Conservation (phyloP, 257 asterid species). For the Lycium barbarum region DNA sequence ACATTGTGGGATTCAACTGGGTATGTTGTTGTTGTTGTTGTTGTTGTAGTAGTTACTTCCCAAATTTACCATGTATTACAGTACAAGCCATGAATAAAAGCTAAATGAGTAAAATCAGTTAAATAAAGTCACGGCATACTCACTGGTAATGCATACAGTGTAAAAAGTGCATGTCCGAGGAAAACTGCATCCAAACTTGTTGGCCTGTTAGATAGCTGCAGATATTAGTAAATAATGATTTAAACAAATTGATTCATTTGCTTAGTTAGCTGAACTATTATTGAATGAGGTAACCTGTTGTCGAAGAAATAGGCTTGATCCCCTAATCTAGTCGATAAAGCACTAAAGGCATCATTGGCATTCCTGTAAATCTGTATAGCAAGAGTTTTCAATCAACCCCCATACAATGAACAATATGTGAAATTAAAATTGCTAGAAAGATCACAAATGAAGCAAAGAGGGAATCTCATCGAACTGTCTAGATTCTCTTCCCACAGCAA, state of each 20-base stretch:
- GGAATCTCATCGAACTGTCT: not conserved
- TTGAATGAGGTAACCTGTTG: conserved; percentile 55
- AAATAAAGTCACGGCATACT: conserved; percentile 41
- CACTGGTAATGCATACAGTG: conserved; percentile 92
- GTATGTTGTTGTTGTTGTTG: too few species aligned
- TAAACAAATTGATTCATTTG: not conserved
- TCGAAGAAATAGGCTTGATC: conserved; percentile 73
- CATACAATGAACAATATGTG: not conserved
- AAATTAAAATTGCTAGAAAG: not conserved
- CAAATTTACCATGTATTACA: conserved; percentile 8
- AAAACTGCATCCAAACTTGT: conserved; percentile 92
- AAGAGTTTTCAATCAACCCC: conserved; percentile 19
- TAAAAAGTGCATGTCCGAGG: conserved; percentile 78
- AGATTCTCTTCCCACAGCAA: not conserved
- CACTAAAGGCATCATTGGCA: conserved; percentile 70
- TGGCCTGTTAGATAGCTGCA: conserved; percentile 55
- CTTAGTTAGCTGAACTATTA: conserved; percentile 27
- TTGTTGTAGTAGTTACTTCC: not conserved
- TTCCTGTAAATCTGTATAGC: conserved; percentile 75
- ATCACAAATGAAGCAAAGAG: not conserved
- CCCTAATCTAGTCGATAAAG: conserved; percentile 77
- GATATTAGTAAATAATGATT: not conserved
- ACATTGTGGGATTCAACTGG: too few species aligned
- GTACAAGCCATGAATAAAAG: not conserved
- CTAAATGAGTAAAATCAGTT: not conserved